Conservation (phyloP, 768 basidiomycete species). For the Tricholoma flavovirens region DNA sequence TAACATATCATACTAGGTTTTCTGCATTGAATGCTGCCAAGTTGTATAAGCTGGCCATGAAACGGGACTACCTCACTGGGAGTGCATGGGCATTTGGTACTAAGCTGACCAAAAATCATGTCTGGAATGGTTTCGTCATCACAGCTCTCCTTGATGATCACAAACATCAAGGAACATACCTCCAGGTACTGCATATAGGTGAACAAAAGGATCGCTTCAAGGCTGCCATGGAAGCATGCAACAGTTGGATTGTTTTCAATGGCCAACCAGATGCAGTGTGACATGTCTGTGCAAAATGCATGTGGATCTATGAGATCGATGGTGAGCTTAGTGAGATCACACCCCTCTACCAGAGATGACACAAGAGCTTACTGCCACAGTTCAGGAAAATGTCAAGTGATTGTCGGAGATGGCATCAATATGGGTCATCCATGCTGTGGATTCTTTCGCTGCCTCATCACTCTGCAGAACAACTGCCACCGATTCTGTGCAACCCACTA, state of each 20-base stretch:
- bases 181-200: conserved; percentile 21
- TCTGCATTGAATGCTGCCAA: conserved; percentile 14
- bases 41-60: conserved; percentile 12
- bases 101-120: conserved; percentile 19
- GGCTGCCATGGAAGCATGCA: conserved; percentile 20
- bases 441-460: conserved; percentile 2
- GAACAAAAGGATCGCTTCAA: conserved; percentile 21
- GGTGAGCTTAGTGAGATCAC: conserved; percentile 1
- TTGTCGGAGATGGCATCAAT: conserved; percentile 11
- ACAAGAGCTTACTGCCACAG: too few relatives aligned
- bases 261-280: conserved; percentile 20
- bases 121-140: conserved; percentile 26
- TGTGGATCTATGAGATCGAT: conserved; percentile 11
- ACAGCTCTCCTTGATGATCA: conserved; percentile 21
- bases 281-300: conserved; percentile 23
- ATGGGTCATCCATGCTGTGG: conserved; percentile 12
- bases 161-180: background rate
- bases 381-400: conserved; percentile 6
- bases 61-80: conserved; percentile 4
- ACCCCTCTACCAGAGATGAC: too few relatives aligned
- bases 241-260: conserved; percentile 13
- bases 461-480: conserved; percentile 10
- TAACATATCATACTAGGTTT: conserved; percentile 10
- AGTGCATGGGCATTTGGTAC: conserved; percentile 18
- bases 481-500: background rate